Evolutionary conservation across 2,329 filamentous ascomycete species (phyloP).

Genomic region (Ciborinia camelliae): DNA sequence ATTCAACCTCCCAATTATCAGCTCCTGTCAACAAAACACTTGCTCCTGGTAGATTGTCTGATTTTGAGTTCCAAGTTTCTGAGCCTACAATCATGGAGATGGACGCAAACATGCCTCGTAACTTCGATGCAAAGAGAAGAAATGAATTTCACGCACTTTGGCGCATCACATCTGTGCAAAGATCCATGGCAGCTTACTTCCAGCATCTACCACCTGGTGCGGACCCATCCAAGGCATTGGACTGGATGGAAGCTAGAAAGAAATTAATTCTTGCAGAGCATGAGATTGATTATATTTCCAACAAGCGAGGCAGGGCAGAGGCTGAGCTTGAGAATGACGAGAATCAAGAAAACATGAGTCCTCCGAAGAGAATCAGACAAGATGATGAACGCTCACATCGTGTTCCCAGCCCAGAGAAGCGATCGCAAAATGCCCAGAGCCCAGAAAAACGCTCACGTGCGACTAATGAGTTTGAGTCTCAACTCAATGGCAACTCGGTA

Average conservation of each 20-base stretch:
- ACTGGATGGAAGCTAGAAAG: constrained; percentile 15
- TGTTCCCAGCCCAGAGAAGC: constrained; percentile 9
- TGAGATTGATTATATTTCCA: neutral
- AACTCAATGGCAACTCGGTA: constrained; percentile 16
- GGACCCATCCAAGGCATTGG: constrained; percentile 6
- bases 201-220: constrained; percentile 17
- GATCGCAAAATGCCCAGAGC: constrained; percentile 8
- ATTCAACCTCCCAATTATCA: neutral
- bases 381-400: constrained; percentile 6
- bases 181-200: constrained; percentile 30
- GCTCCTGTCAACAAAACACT: neutral
- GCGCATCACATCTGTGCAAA: constrained; percentile 35
- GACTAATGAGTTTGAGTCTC: neutral
- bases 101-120: constrained; percentile 23
- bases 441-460: constrained; percentile 15
- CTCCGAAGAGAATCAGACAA: constrained; percentile 29
- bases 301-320: constrained; percentile 2
- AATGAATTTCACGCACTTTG: constrained; percentile 32
- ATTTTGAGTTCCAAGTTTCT: constrained; percentile 18
- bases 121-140: constrained; percentile 27
- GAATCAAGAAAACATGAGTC: constrained; percentile 28
- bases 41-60: constrained; percentile 13
- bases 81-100: constrained; percentile 30
- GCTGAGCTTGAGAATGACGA: constrained; percentile 23
- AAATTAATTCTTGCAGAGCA: constrained; percentile 12